Conservation (phyloP, 2,329 filamentous ascomycete genomes). For the Clonostachys byssicola region DNA sequence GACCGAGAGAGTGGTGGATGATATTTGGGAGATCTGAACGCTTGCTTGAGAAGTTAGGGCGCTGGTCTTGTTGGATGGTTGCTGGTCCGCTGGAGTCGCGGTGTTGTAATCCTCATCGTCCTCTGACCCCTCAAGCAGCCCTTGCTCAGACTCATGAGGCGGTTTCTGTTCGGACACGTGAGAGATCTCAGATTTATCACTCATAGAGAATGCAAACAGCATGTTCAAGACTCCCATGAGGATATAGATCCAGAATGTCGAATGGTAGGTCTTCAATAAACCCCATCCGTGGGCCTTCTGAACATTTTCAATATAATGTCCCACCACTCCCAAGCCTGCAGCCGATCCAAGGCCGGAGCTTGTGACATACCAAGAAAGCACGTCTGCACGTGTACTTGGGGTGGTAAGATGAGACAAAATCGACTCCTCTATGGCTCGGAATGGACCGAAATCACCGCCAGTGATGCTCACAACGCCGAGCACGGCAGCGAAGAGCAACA, state of each 20-base stretch:
- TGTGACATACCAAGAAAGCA: slow-evolving; percentile 64
- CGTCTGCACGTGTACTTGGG: slow-evolving; percentile 50
- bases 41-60: not conserved
- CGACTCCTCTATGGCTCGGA: slow-evolving; percentile 63
- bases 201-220: slow-evolving; percentile 37
- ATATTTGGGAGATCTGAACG: slow-evolving; percentile 45
- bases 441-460: slow-evolving; percentile 64
- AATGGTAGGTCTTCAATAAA: slow-evolving; percentile 48
- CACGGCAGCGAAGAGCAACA: slow-evolving; percentile 52
- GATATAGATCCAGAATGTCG: slow-evolving; percentile 54
- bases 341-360: slow-evolving; percentile 50
- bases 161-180: slow-evolving; percentile 2
- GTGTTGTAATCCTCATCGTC: slow-evolving; percentile 8
- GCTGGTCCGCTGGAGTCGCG: slow-evolving; percentile 1
- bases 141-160: slow-evolving; percentile 9
- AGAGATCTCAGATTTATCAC: slow-evolving; percentile 42
- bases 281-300: slow-evolving; percentile 40
- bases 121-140: slow-evolving; percentile 13
- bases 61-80: not conserved
- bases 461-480: slow-evolving; percentile 58
- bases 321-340: slow-evolving; percentile 46
- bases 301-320: slow-evolving; percentile 44
- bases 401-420: slow-evolving; percentile 57
- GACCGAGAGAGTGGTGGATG: slow-evolving; percentile 47
- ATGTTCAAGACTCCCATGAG: slow-evolving; percentile 50